Conservation (phyloP, 345 rosid species). For the Anacardium occidentale region DNA sequence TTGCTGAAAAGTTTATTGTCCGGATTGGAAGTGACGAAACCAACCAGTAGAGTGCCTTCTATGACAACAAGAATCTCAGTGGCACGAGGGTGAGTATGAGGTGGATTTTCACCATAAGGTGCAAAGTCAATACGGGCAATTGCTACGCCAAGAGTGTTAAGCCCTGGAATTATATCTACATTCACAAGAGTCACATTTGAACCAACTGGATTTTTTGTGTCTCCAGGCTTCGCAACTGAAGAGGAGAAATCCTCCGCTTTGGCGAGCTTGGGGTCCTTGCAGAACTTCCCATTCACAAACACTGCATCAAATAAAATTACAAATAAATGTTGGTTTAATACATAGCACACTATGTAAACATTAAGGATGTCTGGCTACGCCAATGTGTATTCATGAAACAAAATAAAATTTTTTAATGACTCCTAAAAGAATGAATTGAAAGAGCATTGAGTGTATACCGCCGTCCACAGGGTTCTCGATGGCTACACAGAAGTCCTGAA, state of each 20-base stretch:
- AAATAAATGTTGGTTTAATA: no score
- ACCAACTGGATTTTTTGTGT: slow-evolving; percentile 21
- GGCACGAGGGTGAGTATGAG: slow-evolving; percentile 45
- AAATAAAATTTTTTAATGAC: background rate
- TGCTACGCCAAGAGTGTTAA: slow-evolving; percentile 42
- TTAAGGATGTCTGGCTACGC: no score
- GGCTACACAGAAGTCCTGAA: no score
- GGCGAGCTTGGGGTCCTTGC: slow-evolving; percentile 23
- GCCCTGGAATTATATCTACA: slow-evolving; percentile 32
- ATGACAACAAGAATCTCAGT: slow-evolving; percentile 37
- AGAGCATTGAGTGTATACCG: no score
- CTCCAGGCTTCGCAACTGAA: slow-evolving; percentile 24
- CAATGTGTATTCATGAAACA: slow-evolving; percentile 11
- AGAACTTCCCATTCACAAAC: slow-evolving; percentile 28
- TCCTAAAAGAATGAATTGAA: no score
- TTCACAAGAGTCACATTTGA: slow-evolving; percentile 22
- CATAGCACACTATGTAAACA: no score
- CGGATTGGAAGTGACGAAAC: slow-evolving; percentile 43
- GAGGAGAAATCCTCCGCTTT: slow-evolving; percentile 28
- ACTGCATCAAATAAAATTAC: slow-evolving; percentile 7
- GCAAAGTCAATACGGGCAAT: slow-evolving; percentile 25
- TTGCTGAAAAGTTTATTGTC: slow-evolving; percentile 32
- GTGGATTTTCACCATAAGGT: slow-evolving; percentile 38
- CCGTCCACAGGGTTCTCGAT: no score
- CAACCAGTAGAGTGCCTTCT: slow-evolving; percentile 37